Conservation (phyloP, 768 basidiomycete genomes). For the Podaxis mareebaensis region DNA sequence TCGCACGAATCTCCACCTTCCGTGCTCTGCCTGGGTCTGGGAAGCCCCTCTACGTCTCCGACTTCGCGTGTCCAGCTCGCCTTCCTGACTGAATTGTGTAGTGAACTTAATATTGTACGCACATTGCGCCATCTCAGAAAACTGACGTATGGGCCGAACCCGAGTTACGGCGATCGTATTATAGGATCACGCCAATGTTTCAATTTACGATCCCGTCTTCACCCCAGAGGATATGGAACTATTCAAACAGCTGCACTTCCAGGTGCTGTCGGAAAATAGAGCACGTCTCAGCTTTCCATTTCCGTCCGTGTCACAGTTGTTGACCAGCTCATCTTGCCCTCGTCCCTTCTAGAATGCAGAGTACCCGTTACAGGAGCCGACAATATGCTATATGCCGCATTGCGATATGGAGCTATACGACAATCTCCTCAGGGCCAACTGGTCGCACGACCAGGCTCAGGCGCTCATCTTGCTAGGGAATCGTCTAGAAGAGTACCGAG, state of each 20-base stretch:
- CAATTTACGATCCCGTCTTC: constrained; percentile 76
- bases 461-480: constrained; percentile 65
- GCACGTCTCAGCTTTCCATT: constrained; percentile 39
- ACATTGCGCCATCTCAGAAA: constrained; percentile 23
- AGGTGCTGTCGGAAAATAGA: constrained; percentile 43
- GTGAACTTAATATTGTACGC: constrained; percentile 59
- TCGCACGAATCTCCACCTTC: constrained; percentile 26
- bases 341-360: constrained; percentile 30
- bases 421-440: constrained; percentile 60
- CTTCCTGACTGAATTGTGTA: constrained; percentile 58
- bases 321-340: not conserved
- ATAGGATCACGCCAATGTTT: constrained; percentile 50
- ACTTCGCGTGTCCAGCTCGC: constrained; percentile 70
- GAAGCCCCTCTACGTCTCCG: constrained; percentile 64
- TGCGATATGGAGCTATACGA: constrained; percentile 76
- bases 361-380: constrained; percentile 42
- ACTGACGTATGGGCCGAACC: constrained; percentile 12
- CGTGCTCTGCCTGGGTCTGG: constrained; percentile 72
- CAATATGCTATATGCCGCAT: constrained; percentile 78
- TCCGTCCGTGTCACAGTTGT: constrained; percentile 4
- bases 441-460: constrained; percentile 46
- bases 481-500: constrained; percentile 62
- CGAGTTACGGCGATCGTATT: constrained; percentile 15
- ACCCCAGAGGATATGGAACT: constrained; percentile 57
- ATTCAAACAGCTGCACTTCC: constrained; percentile 44